Base-by-base conservation (phyloP, 1,284 basidiomycete species). In the Porodaedalea pini region DNA sequence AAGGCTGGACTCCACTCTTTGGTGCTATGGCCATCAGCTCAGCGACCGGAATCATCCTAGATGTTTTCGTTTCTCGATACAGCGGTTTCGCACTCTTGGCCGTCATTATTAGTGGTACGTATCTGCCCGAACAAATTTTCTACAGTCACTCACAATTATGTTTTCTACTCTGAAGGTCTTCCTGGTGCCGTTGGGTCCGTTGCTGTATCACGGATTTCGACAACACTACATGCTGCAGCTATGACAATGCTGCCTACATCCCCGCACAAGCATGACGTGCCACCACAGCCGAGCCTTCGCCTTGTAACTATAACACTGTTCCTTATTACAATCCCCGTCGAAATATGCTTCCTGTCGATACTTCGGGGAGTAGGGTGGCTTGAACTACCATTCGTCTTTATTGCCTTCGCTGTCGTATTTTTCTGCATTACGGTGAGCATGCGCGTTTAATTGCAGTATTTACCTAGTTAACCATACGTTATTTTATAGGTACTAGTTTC, bases 21-120 rank as follows among this genome's bases (percentile, higher is more conserved):
- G 83, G 85, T 8, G 95, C 96, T 1, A 97, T 98, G 92, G 74
- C 88, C 56, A 94, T 98, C 65, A 93, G 91, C 64, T 90, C 86
- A 50, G 92, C 85, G 0, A 92, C 96, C 0, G 96, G 96, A 0
- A 86, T 98, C 64, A 88, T 98, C 0, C 81, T 99, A 13, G 93
- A 98, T 66, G 78, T 82, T 48, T 97, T 95, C 62, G 94, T 97
- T 1, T 86, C 83, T 60, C 79, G 82, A 34, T 98, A 92, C 66
- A 81, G 88, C 57, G 95, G 92, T 2, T 98, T 92, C 66, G 92
- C 92, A 0, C 75, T 98, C 0, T 77, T 99, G 4, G 90, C 91
- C 0, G 84, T 97, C 13, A 91, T 94, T 11, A 90, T 97, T 62
- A 92, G 90, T 31, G 93, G 93, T 85, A 66, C 52, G 78, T 70